phyloP scores from a whole-genome alignment of 1,284 basidiomycete species.

The Cryptococcus jaspeensis region DNA sequence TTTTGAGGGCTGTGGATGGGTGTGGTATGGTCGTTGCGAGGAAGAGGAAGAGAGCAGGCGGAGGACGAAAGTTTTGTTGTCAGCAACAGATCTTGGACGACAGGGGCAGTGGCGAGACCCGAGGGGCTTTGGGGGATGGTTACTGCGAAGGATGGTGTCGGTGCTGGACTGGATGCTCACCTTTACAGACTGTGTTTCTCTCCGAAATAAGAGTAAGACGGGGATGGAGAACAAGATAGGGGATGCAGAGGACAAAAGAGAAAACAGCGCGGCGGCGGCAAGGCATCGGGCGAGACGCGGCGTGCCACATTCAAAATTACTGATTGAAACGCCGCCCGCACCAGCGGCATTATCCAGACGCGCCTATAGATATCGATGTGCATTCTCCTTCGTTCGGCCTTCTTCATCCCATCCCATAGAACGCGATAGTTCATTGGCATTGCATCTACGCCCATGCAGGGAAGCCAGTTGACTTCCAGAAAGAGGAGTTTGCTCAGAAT shows the following conservation, averaged over 20 bases:
- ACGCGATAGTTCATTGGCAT: no score
- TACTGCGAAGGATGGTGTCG: neutral
- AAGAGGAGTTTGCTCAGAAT: no score
- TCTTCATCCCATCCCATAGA: no score
- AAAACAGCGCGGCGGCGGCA: neutral
- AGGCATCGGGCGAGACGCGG: no score
- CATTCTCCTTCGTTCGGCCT: no score
- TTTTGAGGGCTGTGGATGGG: slow-evolving; percentile 25
- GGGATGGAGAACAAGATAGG: slow-evolving; percentile 7
- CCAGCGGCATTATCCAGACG: neutral
- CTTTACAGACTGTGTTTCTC: slow-evolving; percentile 18
- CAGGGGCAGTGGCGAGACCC: neutral
- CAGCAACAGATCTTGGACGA: neutral
- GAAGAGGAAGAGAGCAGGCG: neutral
- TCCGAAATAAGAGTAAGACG: slow-evolving; percentile 3
- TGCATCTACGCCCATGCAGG: no score
- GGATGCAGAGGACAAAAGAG: slow-evolving; percentile 11
- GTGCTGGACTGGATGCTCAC: neutral
- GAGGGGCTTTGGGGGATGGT: neutral
- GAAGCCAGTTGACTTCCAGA: no score
- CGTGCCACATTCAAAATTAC: neutral
- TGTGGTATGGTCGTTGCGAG: neutral
- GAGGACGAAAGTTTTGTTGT: neutral
- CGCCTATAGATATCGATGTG: neutral
- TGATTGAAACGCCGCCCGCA: neutral